Conservation (phyloP, 495 filamentous ascomycete genomes). For the Collariella sp. region DNA sequence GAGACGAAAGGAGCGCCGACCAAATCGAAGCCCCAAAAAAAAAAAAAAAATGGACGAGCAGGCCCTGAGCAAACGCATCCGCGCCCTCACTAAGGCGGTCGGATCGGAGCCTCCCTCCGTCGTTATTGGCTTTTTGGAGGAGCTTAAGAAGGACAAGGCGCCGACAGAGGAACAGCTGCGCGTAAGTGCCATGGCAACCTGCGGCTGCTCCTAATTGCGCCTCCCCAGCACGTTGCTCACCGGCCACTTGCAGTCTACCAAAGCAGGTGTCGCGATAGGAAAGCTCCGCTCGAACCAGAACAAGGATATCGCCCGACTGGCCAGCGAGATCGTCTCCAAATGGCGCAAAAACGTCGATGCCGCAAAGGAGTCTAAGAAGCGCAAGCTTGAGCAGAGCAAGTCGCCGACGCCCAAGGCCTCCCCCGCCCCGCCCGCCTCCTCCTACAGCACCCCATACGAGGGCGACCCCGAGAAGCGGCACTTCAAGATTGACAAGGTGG, state of each 20-base stretch:
- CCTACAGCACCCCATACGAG: constrained; percentile 48
- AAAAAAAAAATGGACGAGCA: constrained; percentile 76
- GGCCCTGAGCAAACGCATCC: constrained; percentile 64
- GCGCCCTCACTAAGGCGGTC: constrained; percentile 68
- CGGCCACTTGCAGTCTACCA: constrained; percentile 54
- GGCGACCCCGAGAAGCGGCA: constrained; percentile 72
- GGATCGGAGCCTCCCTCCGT: constrained; percentile 54
- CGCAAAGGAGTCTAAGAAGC: constrained; percentile 52
- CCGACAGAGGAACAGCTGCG: constrained; percentile 83
- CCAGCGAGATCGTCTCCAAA: constrained; percentile 72
- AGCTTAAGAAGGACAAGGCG: constrained; percentile 64
- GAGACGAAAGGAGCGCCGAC: neutral
- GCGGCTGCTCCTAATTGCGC: neutral
- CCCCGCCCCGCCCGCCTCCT: constrained; percentile 34
- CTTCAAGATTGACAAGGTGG: constrained; percentile 70
- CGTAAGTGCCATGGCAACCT: constrained; percentile 34
- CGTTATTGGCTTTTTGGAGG: constrained; percentile 62
- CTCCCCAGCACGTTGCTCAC: neutral
- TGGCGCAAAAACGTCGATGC: constrained; percentile 75
- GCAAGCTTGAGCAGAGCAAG: constrained; percentile 37
- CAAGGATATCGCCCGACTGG: constrained; percentile 63
- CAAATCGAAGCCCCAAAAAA: too few relatives aligned
- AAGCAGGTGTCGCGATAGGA: constrained; percentile 82
- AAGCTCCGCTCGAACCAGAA: constrained; percentile 67
- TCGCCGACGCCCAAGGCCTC: constrained; percentile 35